A percentile compares a stretch with the other conserved stretches of the same genome.
These are phyloP conservation scores for Prinsepia uniflora DNA, from an alignment of 306 rosid species.

Conservation along the genomic window DNA sequence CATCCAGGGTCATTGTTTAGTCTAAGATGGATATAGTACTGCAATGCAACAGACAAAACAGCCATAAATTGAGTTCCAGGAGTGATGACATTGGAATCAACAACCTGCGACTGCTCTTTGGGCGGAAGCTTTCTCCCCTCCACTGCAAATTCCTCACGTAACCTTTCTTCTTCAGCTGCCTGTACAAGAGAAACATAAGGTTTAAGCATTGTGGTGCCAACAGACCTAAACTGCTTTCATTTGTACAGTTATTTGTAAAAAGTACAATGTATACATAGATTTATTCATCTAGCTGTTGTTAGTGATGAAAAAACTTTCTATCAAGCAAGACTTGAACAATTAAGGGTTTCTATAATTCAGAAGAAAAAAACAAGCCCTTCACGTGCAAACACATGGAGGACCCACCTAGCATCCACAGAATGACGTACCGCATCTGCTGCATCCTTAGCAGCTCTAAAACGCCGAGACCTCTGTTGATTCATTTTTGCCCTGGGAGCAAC, in stretches of 20 bases:
- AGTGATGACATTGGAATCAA: constrained; percentile 92
- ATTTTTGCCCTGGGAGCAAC: constrained; percentile 99
- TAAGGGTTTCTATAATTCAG: no score
- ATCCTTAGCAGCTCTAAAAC: constrained; percentile 95
- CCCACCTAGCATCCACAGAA: constrained; percentile 32
- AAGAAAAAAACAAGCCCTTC: constrained; percentile 17
- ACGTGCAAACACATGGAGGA: constrained; percentile 25
- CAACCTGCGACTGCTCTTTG: constrained; percentile 57
- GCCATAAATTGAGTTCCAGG: constrained; percentile 98
- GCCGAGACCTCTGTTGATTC: constrained; percentile 94
- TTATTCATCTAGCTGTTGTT: not conserved
- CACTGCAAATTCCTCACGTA: constrained; percentile 84
- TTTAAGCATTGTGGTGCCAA: not conserved
- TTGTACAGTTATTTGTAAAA: not conserved
- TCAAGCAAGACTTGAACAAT: not conserved
- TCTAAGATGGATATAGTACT: constrained; percentile 94
- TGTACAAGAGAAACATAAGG: constrained; percentile 28
- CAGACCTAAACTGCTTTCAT: not conserved
- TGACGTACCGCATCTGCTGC: constrained; percentile 81
- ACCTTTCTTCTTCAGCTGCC: constrained; percentile 87
- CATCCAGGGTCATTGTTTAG: constrained; percentile 97
- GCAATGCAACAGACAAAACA: constrained; percentile 84
- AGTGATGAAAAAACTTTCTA: not conserved
- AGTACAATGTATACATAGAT: not conserved
- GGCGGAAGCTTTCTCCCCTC: constrained; percentile 99